Evolutionary conservation across 768 basidiomycete genomes (phyloP).

Genomic region (Naganishia friedmannii): DNA sequence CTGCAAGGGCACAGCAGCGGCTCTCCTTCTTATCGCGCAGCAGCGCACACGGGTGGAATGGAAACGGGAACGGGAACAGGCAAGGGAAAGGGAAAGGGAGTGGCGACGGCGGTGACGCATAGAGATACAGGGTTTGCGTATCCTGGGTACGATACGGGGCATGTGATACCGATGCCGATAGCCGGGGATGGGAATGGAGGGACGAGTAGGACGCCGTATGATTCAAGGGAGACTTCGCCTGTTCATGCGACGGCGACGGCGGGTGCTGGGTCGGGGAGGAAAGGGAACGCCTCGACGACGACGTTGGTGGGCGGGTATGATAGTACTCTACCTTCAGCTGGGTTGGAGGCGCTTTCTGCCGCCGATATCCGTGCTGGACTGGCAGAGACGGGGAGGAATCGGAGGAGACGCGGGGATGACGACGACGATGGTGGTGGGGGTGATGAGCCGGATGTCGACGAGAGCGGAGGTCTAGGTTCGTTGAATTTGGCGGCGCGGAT

Average conservation of each 20-base stretch:
- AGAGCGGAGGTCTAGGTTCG: not conserved
- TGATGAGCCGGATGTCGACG: not conserved
- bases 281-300: not conserved
- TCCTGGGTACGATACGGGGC: not conserved
- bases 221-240: not conserved
- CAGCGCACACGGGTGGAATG: too few species aligned
- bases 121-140: not conserved
- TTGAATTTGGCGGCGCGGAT: conserved; percentile 13
- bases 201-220: conserved; percentile 11
- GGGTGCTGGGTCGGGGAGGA: not conserved
- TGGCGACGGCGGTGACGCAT: not conserved
- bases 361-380: not conserved
- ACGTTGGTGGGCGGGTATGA: not conserved
- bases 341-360: conserved; percentile 7
- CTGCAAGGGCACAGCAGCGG: not conserved
- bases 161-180: not conserved
- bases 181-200: not conserved
- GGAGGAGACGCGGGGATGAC: not conserved
- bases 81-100: too few species aligned
- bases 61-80: too few species aligned
- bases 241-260: too few species aligned
- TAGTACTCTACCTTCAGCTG: conserved; percentile 15
- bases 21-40: too few species aligned
- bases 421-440: too few species aligned
- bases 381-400: not conserved